Base-by-base conservation (phyloP, 2,329 filamentous ascomycete species). In the Pseudogymnoascus sp. region DNA sequence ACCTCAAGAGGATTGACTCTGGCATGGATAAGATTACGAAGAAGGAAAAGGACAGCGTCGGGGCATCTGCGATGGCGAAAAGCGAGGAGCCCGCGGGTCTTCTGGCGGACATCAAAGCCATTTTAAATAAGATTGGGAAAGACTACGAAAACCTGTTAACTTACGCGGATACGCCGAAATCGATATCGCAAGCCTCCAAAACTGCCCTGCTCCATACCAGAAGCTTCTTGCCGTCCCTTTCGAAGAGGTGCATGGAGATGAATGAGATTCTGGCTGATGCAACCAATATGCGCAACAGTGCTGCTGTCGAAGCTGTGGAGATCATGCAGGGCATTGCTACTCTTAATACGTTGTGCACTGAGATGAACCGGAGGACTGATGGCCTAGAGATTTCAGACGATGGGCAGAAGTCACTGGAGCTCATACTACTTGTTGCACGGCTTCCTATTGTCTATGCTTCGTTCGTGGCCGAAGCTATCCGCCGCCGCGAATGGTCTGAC, bases 391-490 rank as follows among this genome's bases (percentile, higher is more conserved):
- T 90, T 60, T 85, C 89, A 6, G 85, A 90, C 65, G 90, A 95
- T 65, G 90, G 90, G 54, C 82, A 90, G 72, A 86, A 90, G 34
- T 88, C 90, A 0, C 93, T 97, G 73, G 89, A 96, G 67, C 84
- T 90, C 43, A 81, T 99, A 21, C 86, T 88, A 16, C 81, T 91
- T 21, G 88, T 97, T 37, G 88, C 93, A 48, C 87, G 93, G 67
- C 83, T 98, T 31, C 95, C 95, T 0, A 88, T 89, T 64, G 87
- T 96, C 70, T 99, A 98, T 74, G 93, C 93, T 0, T 93, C 92
- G 2, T 90, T 96, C 65, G 79, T 96, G 19, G 85, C 91, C 3
- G 95, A 99, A 76, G 89, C 92, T 14, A 85, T 97, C 43, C 85
- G 90, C 64, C 87, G 95, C 21, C 87, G 87, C 36, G 93, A 97